Percentiles rank a stretch among this genome's conserved stretches.
Evolutionary conservation across 2,329 filamentous ascomycete species (phyloP).

Genomic region (Epichloe sibirici): DNA sequence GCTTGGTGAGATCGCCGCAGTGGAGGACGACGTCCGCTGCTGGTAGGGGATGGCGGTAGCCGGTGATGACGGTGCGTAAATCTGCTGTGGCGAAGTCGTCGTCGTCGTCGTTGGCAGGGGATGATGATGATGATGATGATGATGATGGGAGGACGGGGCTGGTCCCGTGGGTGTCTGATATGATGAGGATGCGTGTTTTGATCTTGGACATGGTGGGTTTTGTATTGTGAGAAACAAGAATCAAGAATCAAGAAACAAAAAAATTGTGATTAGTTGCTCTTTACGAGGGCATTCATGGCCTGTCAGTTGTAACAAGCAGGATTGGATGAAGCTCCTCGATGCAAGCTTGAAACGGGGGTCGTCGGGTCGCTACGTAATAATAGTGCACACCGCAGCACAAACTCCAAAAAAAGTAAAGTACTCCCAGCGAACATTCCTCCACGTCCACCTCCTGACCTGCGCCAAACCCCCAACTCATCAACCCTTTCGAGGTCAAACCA

Average conservation of each 20-base stretch:
- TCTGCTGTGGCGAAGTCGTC: slow-evolving; percentile 9
- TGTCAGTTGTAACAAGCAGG: too few relatives aligned
- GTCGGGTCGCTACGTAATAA: too few relatives aligned
- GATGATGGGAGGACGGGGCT: background rate
- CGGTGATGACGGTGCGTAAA: slow-evolving; percentile 11
- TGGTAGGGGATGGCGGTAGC: slow-evolving; percentile 19
- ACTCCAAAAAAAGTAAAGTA: too few relatives aligned
- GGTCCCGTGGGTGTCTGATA: slow-evolving; percentile 26
- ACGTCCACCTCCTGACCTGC: too few relatives aligned
- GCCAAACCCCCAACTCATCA: too few relatives aligned
- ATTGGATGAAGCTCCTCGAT: too few relatives aligned
- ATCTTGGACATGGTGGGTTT: slow-evolving; percentile 8
- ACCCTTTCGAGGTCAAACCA: too few relatives aligned
- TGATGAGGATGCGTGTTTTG: slow-evolving; percentile 26
- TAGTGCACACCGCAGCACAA: too few relatives aligned
- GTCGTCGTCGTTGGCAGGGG: background rate
- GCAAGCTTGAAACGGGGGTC: too few relatives aligned
- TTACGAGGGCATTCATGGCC: too few relatives aligned
- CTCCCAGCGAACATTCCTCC: too few relatives aligned
- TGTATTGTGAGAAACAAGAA: background rate
- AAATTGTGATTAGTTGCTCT: background rate
- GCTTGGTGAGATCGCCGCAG: slow-evolving; percentile 39
- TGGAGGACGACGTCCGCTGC: slow-evolving; percentile 37
- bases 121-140: background rate
- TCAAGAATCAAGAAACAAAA: background rate